Percentiles rank a stretch among this genome's conserved stretches.
phyloP scores from a whole-genome alignment of 2,329 filamentous ascomycete species.

The Epichloe sibirici region DNA sequence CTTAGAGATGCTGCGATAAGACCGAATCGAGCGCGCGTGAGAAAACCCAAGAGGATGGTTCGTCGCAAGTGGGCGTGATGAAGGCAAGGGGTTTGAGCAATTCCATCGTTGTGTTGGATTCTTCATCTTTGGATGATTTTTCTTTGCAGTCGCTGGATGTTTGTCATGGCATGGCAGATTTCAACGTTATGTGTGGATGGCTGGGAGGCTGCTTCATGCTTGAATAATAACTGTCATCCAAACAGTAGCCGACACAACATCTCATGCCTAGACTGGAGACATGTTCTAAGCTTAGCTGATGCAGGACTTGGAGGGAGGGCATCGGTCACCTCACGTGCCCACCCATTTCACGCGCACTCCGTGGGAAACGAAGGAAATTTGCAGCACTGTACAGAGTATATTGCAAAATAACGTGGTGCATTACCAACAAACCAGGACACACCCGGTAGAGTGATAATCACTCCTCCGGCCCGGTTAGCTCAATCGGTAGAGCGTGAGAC shows the following conservation, averaged over 20 bases:
- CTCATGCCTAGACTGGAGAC: too few species aligned
- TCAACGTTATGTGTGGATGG: too few species aligned
- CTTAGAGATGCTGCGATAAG: background rate
- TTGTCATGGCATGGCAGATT: too few species aligned
- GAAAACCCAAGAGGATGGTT: background rate
- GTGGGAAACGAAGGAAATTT: background rate
- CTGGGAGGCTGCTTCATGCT: too few species aligned
- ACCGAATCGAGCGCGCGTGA: background rate
- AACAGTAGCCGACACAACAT: too few species aligned
- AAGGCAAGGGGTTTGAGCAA: background rate
- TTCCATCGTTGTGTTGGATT: background rate
- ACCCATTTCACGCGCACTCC: too few species aligned
- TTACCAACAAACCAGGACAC: background rate
- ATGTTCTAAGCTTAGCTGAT: too few species aligned
- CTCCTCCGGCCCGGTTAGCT: constrained; percentile 22
- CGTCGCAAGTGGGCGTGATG: background rate
- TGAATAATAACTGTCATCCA: too few species aligned
- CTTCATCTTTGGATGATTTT: too few species aligned
- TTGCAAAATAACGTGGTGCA: background rate
- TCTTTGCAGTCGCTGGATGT: too few species aligned
- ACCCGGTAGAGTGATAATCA: background rate
- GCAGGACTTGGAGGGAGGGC: too few species aligned
- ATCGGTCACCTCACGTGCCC: too few species aligned
- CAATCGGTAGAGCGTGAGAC: constrained; percentile 56
- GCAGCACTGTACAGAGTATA: background rate